Evolutionary conservation across 352 stramenopile species (phyloP).

Genomic region (Globisporangium alternatum): DNA sequence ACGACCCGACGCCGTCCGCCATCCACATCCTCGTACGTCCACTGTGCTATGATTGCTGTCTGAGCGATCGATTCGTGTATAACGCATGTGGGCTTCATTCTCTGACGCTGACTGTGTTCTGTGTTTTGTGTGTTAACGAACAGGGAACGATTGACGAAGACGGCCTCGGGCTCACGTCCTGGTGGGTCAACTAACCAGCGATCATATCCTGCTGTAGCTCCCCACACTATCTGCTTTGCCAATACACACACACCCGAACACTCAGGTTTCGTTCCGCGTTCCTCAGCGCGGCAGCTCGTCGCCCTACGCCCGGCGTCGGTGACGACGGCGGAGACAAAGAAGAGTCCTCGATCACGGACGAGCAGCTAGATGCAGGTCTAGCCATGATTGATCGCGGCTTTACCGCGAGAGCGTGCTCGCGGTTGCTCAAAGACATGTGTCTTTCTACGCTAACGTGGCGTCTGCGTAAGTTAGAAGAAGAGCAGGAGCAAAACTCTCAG

Average conservation of each 20-base stretch:
- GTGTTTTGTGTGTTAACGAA: not conserved
- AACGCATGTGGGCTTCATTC: not conserved
- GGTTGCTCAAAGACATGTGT: no score
- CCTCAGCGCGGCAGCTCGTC: no score
- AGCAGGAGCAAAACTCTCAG: no score
- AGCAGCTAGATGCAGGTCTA: no score
- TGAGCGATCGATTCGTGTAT: not conserved
- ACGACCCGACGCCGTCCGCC: constrained; percentile 75
- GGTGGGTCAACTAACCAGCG: constrained; percentile 49
- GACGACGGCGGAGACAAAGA: not conserved
- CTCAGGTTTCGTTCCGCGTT: no score
- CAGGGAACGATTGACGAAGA: constrained; percentile 89
- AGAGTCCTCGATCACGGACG: no score
- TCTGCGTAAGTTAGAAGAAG: no score
- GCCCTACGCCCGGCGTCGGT: no score
- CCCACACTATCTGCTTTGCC: not conserved
- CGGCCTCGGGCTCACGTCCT: constrained; percentile 77
- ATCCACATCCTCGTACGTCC: constrained; percentile 76
- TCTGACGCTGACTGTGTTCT: not conserved
- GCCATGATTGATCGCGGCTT: no score
- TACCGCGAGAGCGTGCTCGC: no score
- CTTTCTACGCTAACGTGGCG: no score
- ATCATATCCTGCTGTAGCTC: constrained; percentile 16
- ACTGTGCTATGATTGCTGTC: not conserved
- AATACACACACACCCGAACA: not conserved